Percentiles rank a stretch among this genome's conserved stretches.
Conservation (phyloP, 257 asterid genomes). For the Cynanchum wilfordii region DNA sequence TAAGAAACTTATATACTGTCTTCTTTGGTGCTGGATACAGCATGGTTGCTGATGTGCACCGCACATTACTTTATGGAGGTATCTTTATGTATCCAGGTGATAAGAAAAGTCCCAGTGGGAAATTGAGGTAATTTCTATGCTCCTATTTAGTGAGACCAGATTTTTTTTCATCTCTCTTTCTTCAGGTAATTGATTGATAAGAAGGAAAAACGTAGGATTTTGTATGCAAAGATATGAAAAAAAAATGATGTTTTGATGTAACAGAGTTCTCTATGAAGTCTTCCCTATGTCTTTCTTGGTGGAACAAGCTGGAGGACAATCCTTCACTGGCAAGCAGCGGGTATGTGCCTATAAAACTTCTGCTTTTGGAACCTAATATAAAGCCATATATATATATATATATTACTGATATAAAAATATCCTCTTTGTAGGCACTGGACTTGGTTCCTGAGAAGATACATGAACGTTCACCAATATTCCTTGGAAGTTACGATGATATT, state of each 20-base stretch:
- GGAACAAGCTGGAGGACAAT: slow-evolving; percentile 98
- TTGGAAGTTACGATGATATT: slow-evolving; percentile 88
- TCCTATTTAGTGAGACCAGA: background rate
- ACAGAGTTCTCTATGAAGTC: slow-evolving; percentile 92
- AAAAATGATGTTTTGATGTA: slow-evolving; percentile 12
- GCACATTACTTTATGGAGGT: slow-evolving; percentile 97
- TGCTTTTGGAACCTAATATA: background rate
- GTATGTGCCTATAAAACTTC: slow-evolving; percentile 23
- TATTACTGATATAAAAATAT: background rate
- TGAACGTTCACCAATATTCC: slow-evolving; percentile 88
- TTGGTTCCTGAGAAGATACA: slow-evolving; percentile 76
- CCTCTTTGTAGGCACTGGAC: slow-evolving; percentile 63
- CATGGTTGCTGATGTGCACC: slow-evolving; percentile 99
- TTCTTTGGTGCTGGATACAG: slow-evolving; percentile 30
- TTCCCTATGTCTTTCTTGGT: slow-evolving; percentile 97
- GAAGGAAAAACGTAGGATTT: background rate
- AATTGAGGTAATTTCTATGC: slow-evolving; percentile 53
- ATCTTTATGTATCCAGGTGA: slow-evolving; percentile 95
- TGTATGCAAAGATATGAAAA: background rate
- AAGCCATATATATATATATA: no score
- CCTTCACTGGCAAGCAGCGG: slow-evolving; percentile 86
- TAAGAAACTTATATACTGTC: background rate
- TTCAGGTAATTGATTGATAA: background rate
- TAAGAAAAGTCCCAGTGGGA: slow-evolving; percentile 91
- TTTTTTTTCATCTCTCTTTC: background rate